Evolutionary conservation across 2,329 filamentous ascomycete genomes (phyloP).

Genomic region (Epichloe glyceriae): DNA sequence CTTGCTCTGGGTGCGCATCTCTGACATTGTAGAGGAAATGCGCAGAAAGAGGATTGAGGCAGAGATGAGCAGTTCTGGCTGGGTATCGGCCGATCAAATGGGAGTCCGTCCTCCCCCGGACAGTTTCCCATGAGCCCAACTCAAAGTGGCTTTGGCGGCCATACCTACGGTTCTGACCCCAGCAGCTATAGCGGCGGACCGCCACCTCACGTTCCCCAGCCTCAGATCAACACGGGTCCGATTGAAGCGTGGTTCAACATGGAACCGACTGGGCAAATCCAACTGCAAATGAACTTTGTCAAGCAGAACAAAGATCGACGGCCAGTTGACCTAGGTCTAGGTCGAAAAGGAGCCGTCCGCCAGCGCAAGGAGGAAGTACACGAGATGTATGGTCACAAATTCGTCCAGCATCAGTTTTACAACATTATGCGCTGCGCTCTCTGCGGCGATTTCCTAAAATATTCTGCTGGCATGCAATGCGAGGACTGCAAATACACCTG

Average conservation of each 20-base stretch:
- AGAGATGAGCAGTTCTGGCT: constrained; percentile 86
- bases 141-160: constrained; percentile 28
- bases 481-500: constrained; percentile 99
- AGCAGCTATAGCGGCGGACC: constrained; percentile 18
- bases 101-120: constrained; percentile 34
- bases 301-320: constrained; percentile 79
- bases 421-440: constrained; percentile 99
- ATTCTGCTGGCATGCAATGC: constrained; percentile 97
- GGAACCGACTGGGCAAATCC: constrained; percentile 85
- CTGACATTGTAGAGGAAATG: constrained; percentile 95
- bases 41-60: constrained; percentile 93
- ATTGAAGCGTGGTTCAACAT: constrained; percentile 96
- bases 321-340: constrained; percentile 77
- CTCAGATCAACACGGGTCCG: constrained; percentile 41
- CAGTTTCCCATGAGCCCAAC: constrained; percentile 48
- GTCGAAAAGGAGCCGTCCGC: constrained; percentile 88
- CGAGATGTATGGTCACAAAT: constrained; percentile 99
- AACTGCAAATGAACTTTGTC: constrained; percentile 80
- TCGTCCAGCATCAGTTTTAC: constrained; percentile 97
- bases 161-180: constrained; percentile 20
- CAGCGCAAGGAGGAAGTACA: constrained; percentile 97
- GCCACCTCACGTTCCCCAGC: constrained; percentile 24
- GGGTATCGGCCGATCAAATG: constrained; percentile 97
- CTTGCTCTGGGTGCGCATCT: constrained; percentile 91
- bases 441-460: constrained; percentile 96